Evolutionary conservation across 2,329 filamentous ascomycete genomes (phyloP).

Genomic region (Rugonectria rugulosa): DNA sequence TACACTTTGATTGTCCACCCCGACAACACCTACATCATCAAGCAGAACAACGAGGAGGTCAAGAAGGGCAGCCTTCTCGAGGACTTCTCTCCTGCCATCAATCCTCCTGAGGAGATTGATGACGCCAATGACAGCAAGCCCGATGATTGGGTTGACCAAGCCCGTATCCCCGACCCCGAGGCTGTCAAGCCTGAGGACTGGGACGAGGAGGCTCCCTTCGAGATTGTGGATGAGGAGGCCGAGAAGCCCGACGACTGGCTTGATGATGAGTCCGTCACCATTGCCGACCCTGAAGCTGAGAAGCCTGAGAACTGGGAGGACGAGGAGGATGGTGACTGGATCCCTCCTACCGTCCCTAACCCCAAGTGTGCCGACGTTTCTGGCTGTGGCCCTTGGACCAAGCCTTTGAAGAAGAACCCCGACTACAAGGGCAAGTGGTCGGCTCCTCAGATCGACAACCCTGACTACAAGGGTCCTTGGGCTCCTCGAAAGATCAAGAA

Average conservation of each 20-base stretch:
- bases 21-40: constrained; percentile 93
- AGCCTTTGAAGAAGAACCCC: constrained; percentile 93
- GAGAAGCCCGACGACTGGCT: constrained; percentile 96
- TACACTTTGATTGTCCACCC: constrained; percentile 97
- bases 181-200: constrained; percentile 97
- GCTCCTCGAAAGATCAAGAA: constrained; percentile 95
- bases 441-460: constrained; percentile 93
- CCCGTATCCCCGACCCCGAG: constrained; percentile 89
- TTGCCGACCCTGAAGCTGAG: constrained; percentile 91
- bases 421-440: constrained; percentile 99
- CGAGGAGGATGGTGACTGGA: constrained; percentile 98
- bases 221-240: constrained; percentile 94
- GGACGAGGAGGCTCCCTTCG: constrained; percentile 97
- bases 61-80: constrained; percentile 93
- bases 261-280: constrained; percentile 80
- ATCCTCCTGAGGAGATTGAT: constrained; percentile 93
- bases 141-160: constrained; percentile 92
- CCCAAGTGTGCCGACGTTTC: constrained; percentile 93
- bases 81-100: constrained; percentile 92
- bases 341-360: constrained; percentile 89
- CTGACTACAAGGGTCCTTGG: constrained; percentile 96
- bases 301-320: constrained; percentile 99
- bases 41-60: constrained; percentile 87
- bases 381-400: constrained; percentile 92
- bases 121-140: constrained; percentile 95